Conservation (phyloP, 2,329 filamentous ascomycete species). For the Nothophoma quercina region DNA sequence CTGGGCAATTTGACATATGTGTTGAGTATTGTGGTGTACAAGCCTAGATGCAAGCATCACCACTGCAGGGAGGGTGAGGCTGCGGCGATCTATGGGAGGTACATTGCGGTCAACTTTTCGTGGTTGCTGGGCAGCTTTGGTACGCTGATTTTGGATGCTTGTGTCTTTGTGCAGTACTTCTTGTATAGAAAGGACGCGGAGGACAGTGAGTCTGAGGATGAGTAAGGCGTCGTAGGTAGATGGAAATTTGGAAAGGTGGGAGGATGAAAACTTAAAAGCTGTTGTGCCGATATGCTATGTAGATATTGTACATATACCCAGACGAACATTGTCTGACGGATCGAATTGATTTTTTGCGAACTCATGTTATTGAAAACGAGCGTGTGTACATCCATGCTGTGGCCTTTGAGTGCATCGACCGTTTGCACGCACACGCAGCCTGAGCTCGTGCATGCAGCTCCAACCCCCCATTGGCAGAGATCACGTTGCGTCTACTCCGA, state of each 20-base stretch:
- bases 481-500: not conserved
- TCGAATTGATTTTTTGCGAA: not conserved
- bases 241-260: not conserved
- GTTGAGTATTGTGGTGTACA: slow-evolving; percentile 88
- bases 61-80: slow-evolving; percentile 72
- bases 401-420: not conserved
- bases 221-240: slow-evolving; percentile 11
- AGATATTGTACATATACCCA: not conserved
- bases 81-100: slow-evolving; percentile 72
- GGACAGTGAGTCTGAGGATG: slow-evolving; percentile 43
- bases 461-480: not conserved
- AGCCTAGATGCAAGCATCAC: slow-evolving; percentile 68
- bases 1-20: slow-evolving; percentile 95
- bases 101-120: slow-evolving; percentile 87
- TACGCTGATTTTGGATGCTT: slow-evolving; percentile 82
- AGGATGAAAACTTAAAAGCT: not conserved
- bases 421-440: not conserved
- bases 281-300: not conserved
- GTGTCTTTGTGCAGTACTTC: slow-evolving; percentile 92
- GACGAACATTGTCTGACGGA: not conserved
- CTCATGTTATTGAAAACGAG: not conserved
- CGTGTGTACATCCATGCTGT: not conserved
- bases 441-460: not conserved
- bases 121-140: slow-evolving; percentile 92
- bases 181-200: slow-evolving; percentile 69